A percentile compares a stretch with the other conserved stretches of the same genome.
Evolutionary conservation across 2,329 filamentous ascomycete genomes (phyloP).

Genomic region (Sclerotinia borealis): DNA sequence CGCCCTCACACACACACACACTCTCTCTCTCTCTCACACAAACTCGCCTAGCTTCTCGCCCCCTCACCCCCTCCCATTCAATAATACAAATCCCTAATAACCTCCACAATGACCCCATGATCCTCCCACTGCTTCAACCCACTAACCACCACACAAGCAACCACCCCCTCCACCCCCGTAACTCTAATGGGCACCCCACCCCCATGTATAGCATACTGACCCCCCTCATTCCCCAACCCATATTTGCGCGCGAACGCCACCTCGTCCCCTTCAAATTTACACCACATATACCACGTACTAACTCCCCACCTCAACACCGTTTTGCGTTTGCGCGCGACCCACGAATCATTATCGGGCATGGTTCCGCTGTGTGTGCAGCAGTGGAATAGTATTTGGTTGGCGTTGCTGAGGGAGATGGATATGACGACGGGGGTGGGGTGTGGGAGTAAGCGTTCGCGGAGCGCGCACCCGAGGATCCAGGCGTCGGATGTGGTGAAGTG

Average conservation of each 20-base stretch:
- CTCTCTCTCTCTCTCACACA: no score
- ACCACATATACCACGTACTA: conserved; percentile 65
- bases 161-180: conserved; percentile 65
- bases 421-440: conserved; percentile 53
- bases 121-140: conserved; percentile 73
- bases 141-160: conserved; percentile 69
- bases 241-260: conserved; percentile 58
- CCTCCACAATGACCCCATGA: conserved; percentile 67
- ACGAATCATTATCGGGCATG: conserved; percentile 64
- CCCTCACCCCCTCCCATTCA: no score
- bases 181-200: conserved; percentile 70
- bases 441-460: conserved; percentile 56
- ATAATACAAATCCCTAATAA: conserved; percentile 27
- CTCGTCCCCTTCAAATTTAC: conserved; percentile 62
- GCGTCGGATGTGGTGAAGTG: conserved; percentile 59
- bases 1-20: no score
- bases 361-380: conserved; percentile 59
- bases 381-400: conserved; percentile 62
- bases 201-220: conserved; percentile 70
- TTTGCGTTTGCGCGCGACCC: conserved; percentile 65
- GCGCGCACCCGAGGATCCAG: conserved; percentile 57
- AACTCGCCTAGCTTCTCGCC: no score
- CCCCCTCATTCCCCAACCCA: conserved; percentile 50
- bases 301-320: conserved; percentile 66
- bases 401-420: conserved; percentile 56